phyloP scores from a whole-genome alignment of 1,284 basidiomycete genomes.

The Hemileccinum hortonii region DNA sequence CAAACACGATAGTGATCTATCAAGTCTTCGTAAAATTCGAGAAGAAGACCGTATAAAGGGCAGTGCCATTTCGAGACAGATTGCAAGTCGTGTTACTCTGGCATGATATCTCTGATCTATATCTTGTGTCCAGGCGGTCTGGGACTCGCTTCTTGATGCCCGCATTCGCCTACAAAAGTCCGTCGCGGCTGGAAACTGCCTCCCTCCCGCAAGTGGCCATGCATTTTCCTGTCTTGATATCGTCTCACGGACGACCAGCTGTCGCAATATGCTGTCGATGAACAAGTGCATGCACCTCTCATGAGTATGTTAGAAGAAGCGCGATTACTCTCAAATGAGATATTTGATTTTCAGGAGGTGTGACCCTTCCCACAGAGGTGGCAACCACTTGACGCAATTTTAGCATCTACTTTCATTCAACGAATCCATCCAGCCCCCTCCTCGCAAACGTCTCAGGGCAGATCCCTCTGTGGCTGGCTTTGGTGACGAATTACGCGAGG shows the following conservation, averaged over 20 bases:
- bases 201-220: slow-evolving; percentile 49
- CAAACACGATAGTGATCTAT: slow-evolving; percentile 47
- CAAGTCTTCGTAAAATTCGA: slow-evolving; percentile 55
- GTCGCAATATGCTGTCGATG: slow-evolving; percentile 17
- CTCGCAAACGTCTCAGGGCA: slow-evolving; percentile 57
- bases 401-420: slow-evolving; percentile 49
- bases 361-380: slow-evolving; percentile 14
- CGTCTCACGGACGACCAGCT: slow-evolving; percentile 26
- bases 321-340: slow-evolving; percentile 57
- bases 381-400: slow-evolving; percentile 16
- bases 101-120: slow-evolving; percentile 6
- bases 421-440: slow-evolving; percentile 48
- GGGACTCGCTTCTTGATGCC: slow-evolving; percentile 83
- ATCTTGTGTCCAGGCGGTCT: slow-evolving; percentile 57
- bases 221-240: slow-evolving; percentile 16
- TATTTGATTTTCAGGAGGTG: slow-evolving; percentile 70
- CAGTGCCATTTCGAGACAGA: slow-evolving; percentile 76
- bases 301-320: slow-evolving; percentile 60
- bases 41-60: slow-evolving; percentile 76
- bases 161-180: slow-evolving; percentile 89
- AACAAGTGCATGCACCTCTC: slow-evolving; percentile 41
- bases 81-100: slow-evolving; percentile 50
- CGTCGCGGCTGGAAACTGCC: slow-evolving; percentile 57
- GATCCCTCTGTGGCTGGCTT: slow-evolving; percentile 8
- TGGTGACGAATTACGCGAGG: slow-evolving; percentile 41